Evolutionary conservation across 805 yeast species (phyloP).

Genomic region (Cyberlindnera americana): DNA sequence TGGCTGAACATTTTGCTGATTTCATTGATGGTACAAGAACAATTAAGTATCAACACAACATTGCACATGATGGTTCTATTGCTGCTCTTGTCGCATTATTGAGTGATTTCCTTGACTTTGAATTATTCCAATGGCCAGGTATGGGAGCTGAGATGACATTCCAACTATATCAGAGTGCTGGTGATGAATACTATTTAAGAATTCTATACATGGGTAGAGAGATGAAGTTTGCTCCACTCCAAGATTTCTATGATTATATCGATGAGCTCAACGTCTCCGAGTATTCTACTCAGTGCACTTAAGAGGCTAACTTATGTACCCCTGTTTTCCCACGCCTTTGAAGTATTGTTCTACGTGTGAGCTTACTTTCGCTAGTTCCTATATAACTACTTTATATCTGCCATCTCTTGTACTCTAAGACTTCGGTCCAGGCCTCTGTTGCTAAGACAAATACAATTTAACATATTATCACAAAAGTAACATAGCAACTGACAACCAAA

Average conservation of each 20-base stretch:
- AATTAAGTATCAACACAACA: slow-evolving; percentile 36
- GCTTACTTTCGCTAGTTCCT: too few species aligned
- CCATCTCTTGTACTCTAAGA: too few species aligned
- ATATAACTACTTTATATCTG: too few species aligned
- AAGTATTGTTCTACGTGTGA: too few species aligned
- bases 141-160: slow-evolving; percentile 43
- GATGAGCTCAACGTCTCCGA: slow-evolving; percentile 15
- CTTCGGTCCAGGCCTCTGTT: too few species aligned
- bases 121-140: slow-evolving; percentile 42
- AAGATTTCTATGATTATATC: slow-evolving; percentile 22
- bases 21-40: slow-evolving; percentile 29
- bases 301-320: too few species aligned
- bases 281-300: slow-evolving; percentile 12
- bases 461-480: too few species aligned
- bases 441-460: too few species aligned
- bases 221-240: slow-evolving; percentile 16
- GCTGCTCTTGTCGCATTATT: slow-evolving; percentile 34
- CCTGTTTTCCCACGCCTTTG: too few species aligned
- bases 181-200: slow-evolving; percentile 30
- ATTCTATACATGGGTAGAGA: slow-evolving; percentile 35
- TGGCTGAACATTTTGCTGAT: slow-evolving; percentile 29
- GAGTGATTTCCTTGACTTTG: slow-evolving; percentile 27
- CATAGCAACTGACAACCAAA: too few species aligned
- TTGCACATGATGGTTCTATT: slow-evolving; percentile 42
- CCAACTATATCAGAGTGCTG: slow-evolving; percentile 33